These are phyloP conservation scores for Nemania sp. DNA, from an alignment of 2,329 filamentous ascomycete genomes.

Conservation along the genomic window DNA sequence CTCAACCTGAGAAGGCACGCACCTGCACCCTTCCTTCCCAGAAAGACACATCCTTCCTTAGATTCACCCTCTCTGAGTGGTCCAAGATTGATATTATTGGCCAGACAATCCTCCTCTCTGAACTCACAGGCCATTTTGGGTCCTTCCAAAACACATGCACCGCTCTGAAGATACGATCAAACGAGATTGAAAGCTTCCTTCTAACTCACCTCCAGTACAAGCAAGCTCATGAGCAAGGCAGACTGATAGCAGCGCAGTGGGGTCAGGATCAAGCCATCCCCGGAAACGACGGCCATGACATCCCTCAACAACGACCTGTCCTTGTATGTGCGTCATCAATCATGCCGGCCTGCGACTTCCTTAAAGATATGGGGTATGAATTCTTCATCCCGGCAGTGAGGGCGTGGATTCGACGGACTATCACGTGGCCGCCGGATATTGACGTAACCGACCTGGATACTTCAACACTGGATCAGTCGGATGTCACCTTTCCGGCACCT, in stretches of 20 bases:
- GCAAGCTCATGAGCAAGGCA: conserved; percentile 6
- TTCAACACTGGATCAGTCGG: background rate
- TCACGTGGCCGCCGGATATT: conserved; percentile 18
- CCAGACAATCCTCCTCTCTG: conserved; percentile 15
- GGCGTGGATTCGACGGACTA: background rate
- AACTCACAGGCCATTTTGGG: conserved; percentile 8
- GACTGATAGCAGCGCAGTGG: conserved; percentile 8
- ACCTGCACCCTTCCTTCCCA: conserved; percentile 9
- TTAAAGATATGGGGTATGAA: conserved; percentile 4
- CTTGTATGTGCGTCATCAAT: conserved; percentile 11
- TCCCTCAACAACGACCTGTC: conserved; percentile 19
- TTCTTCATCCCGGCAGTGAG: background rate
- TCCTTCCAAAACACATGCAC: conserved; percentile 15
- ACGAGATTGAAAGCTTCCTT: conserved; percentile 19
- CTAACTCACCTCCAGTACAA: conserved; percentile 1
- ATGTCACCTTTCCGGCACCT: background rate
- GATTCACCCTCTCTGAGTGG: conserved; percentile 11
- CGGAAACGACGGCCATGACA: background rate
- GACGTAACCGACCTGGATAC: background rate
- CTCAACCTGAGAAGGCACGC: conserved; percentile 11
- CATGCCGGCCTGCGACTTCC: conserved; percentile 20
- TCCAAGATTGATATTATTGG: conserved; percentile 20
- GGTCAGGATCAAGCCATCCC: conserved; percentile 8
- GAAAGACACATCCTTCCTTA: background rate
- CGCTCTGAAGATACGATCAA: conserved; percentile 10